Evolutionary conservation across 305 asterid species (phyloP), one percentile per base, ranked within the genome.

Genomic region (Striga hermonthica): DNA sequence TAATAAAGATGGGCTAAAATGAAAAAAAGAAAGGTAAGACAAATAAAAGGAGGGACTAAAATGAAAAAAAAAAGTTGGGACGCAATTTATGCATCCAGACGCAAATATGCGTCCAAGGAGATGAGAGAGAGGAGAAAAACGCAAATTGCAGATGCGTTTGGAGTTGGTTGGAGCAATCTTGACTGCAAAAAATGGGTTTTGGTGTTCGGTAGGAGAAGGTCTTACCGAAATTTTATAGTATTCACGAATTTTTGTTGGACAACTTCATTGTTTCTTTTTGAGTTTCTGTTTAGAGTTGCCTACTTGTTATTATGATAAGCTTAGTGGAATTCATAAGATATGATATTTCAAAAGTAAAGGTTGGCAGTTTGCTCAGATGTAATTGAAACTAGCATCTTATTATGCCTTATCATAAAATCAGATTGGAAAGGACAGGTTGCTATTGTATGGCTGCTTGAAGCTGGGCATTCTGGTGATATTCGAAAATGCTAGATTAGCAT

Each of bases 291-390:
- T 58, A 58, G 43, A 47, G 60, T 57, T 28, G 40, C 55, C 60
- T 55, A 59, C 66, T 66, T 49, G 66, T 22, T 14, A 49, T 36
- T 68, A 14, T 35, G 47, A 44, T 50, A 48, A 13, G 22, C 54
- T 14, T 37, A 38, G 2, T 11, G 4, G 64, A 50, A 8, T 66
- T 71, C 11, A 49, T 28, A 9, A 14, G 22, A 12, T 9, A 52
- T 57, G 58, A 37, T 60, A n/a, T 57, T 37, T 47, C n/a, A 2
- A 57, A 57, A 40, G 43, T 49, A 16, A 54, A 54, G 36, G 39
- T 57, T 68, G 52, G 36, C 43, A 65, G 57, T 64, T 22, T 48
- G 22, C 6, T 45, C 56, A 38, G 60, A 64, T 64, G 58, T 0
- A 31, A 5, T 57, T 68, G 37, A 36, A 64, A 34, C 14, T 35